These are phyloP conservation scores for Mesembryanthemum crystallinum DNA, from an alignment of 148 eudicot genomes.

Conservation along the genomic window DNA sequence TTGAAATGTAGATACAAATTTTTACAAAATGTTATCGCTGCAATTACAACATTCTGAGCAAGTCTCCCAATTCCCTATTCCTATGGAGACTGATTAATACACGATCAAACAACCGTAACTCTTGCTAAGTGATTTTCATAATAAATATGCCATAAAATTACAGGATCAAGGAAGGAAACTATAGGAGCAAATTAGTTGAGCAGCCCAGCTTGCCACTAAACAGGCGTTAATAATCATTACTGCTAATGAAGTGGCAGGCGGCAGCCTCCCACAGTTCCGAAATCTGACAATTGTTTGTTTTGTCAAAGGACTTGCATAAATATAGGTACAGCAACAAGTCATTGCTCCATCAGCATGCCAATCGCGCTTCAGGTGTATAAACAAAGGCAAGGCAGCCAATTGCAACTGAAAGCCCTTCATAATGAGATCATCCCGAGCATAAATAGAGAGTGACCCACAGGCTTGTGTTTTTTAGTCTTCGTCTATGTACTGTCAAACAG, in stretches of 20 bases:
- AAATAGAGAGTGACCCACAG: slow-evolving; percentile 9
- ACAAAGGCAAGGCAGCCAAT: slow-evolving; percentile 4
- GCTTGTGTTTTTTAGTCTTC: slow-evolving; percentile 13
- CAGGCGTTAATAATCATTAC: not conserved
- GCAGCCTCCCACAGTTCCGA: slow-evolving; percentile 13
- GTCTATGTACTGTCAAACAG: slow-evolving; percentile 15
- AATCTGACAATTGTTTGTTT: slow-evolving; percentile 1
- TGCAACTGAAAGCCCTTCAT: slow-evolving; percentile 10
- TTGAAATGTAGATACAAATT: slow-evolving; percentile 1
- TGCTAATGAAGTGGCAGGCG: slow-evolving; percentile 6
- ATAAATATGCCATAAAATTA: slow-evolving; percentile 9
- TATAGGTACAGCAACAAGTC: not conserved
- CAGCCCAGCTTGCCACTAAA: slow-evolving; percentile 25
- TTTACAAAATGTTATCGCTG: not conserved
- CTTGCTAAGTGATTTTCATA: not conserved
- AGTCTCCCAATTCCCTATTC: slow-evolving; percentile 6
- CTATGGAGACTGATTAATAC: not conserved
- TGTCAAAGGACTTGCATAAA: slow-evolving; percentile 1
- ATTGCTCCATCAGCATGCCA: not conserved
- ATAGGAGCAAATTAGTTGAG: not conserved
- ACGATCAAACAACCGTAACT: not conserved
- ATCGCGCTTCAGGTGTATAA: not conserved
- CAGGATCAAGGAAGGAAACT: not conserved
- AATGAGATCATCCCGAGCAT: slow-evolving; percentile 13
- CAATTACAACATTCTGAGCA: slow-evolving; percentile 9